Evolutionary conservation across 1,139 yeast genomes (phyloP).

Genomic region (Eremothecium gossypii): DNA sequence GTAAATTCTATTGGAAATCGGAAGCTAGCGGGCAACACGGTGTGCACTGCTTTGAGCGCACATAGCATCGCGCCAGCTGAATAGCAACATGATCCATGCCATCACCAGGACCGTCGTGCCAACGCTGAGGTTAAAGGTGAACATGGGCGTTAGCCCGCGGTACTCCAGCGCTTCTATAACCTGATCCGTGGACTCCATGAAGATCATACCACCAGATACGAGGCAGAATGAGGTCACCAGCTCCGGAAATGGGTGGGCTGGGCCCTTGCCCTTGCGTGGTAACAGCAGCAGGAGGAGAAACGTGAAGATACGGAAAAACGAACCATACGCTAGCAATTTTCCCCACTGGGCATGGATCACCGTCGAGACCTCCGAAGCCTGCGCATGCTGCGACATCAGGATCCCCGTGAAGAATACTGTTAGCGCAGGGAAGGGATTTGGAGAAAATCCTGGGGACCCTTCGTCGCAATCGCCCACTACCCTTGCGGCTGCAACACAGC

Average conservation of each 20-base stretch:
- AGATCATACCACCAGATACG: constrained; percentile 80
- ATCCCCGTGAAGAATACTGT: constrained; percentile 95
- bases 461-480: constrained; percentile 25
- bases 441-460: constrained; percentile 66
- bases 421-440: constrained; percentile 88
- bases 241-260: constrained; percentile 78
- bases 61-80: constrained; percentile 45
- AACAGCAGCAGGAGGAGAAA: constrained; percentile 48
- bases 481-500: constrained; percentile 28
- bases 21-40: no score
- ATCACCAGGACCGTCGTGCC: constrained; percentile 73
- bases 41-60: no score
- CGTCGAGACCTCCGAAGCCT: constrained; percentile 70
- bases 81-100: constrained; percentile 78
- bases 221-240: constrained; percentile 67
- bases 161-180: constrained; percentile 74
- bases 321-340: constrained; percentile 61
- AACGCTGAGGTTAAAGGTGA: constrained; percentile 74
- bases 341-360: constrained; percentile 91
- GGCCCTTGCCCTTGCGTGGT: constrained; percentile 38
- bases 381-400: constrained; percentile 92
- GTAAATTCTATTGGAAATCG: no score
- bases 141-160: constrained; percentile 82
- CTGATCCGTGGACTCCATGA: constrained; percentile 87
- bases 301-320: constrained; percentile 65